A percentile compares a stretch with the other conserved stretches of the same genome.
Conservation (phyloP, 2,329 filamentous ascomycete genomes). For the Colletotrichum limetticola region DNA sequence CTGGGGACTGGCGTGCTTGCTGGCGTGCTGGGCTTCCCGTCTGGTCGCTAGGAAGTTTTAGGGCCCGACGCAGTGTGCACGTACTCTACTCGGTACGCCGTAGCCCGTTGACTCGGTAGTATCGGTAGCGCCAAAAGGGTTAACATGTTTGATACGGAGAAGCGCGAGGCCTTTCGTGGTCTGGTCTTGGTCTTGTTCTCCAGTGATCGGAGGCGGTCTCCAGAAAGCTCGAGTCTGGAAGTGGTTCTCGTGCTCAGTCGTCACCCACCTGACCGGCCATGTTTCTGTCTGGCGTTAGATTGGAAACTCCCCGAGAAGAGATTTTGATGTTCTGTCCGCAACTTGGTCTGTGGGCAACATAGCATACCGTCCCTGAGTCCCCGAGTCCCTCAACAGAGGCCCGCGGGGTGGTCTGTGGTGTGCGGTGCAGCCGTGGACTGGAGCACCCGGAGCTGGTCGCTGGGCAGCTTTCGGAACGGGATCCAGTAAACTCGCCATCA, state of each 20-base stretch:
- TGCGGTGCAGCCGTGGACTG: constrained; percentile 1
- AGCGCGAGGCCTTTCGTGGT: neutral
- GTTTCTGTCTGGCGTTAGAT: constrained; percentile 31
- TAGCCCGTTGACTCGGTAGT: constrained; percentile 11
- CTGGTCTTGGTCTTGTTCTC: neutral
- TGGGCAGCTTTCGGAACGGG: constrained; percentile 9
- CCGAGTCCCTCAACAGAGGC: neutral
- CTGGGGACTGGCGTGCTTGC: neutral
- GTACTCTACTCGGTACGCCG: constrained; percentile 17
- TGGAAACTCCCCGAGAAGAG: neutral
- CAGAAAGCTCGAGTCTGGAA: neutral
- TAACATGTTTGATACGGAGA: neutral
- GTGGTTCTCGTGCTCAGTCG: constrained; percentile 18
- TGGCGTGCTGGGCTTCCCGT: constrained; percentile 7
- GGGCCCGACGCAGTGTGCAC: constrained; percentile 12
- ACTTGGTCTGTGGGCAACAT: constrained; percentile 28
- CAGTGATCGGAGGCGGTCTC: neutral
- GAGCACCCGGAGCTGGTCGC: constrained; percentile 2
- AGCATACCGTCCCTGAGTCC: neutral
- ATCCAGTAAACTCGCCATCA: neutral
- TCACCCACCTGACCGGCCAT: constrained; percentile 32
- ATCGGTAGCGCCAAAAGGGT: neutral
- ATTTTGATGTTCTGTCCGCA: constrained; percentile 22
- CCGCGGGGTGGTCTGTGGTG: constrained; percentile 21
- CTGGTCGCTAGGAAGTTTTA: neutral